Base-by-base conservation (phyloP, 441 rosid species). In the Gossypium gossypioides region DNA sequence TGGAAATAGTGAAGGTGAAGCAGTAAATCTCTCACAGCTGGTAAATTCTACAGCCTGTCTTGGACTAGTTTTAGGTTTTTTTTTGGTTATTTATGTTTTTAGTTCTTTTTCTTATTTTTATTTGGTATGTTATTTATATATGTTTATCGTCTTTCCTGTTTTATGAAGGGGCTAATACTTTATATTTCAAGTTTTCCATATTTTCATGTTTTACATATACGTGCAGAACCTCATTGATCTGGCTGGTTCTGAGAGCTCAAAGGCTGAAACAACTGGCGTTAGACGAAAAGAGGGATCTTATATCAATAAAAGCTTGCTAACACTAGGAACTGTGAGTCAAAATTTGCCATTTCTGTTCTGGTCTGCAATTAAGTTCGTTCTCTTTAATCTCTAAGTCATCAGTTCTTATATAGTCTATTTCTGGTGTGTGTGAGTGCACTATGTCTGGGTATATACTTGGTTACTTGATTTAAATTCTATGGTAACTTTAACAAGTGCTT, bases 211-310 rank as follows among this genome's bases (percentile, higher is more conserved):
- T 79, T 76, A 83, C 83, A 84, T 80, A 67, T 84, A 77, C 77
- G 54, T 86, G 98, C 97, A 96, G 99, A 91, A 93, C 86, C 97
- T 96, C 82, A 92, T 96, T 84, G 99, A 96, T 88, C 93, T 96
- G 85, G 99, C 99, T 81, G 99, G 99, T 88, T 96, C 99, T 40
- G 99, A 96, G 87, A 96, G 99, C 82, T 93, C 99, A 6, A 96
- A 90, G 84, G 98, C 91, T 72, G 97, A 89, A 89, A 93, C 98
- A 24, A 91, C 86, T 79, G 98, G 99, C 64, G 46, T 87, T 76
- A 91, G 99, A 76, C 86, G 97, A 69, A 93, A 90, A 80, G 99
- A 96, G 82, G 99, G 99, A 79, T 91, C 98, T 44, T 93, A 96
- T 75, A 96, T 96, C 69, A 93, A 96, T 78, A 96, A 96, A 88